These are phyloP conservation scores for Dioszegia hungarica DNA, from an alignment of 768 basidiomycete genomes.

Conservation along the genomic window DNA sequence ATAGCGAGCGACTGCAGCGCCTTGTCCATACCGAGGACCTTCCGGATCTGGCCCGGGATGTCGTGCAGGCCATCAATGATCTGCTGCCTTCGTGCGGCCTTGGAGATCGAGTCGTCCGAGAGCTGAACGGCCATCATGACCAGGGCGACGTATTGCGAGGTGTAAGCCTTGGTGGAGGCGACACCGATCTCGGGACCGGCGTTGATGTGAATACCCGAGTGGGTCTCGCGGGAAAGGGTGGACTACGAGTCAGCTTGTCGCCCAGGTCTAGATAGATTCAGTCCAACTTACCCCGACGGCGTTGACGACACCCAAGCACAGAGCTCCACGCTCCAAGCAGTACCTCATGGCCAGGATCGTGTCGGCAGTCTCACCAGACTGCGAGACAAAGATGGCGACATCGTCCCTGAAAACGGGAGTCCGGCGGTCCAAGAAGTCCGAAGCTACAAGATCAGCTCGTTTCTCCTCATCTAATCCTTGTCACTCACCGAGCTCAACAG, in stretches of 20 bases:
- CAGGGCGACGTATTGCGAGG: conserved; percentile 96
- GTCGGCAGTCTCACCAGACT: conserved; percentile 98
- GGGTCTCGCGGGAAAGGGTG: conserved; percentile 93
- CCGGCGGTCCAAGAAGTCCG: conserved; percentile 97
- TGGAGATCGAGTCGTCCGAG: conserved; percentile 92
- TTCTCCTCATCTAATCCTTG: no score
- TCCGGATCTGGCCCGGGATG: conserved; percentile 84
- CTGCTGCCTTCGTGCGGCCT: conserved; percentile 79
- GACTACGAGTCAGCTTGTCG: conserved; percentile 51
- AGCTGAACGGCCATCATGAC: conserved; percentile 98
- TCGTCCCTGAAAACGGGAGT: conserved; percentile 99
- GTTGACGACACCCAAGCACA: conserved; percentile 96
- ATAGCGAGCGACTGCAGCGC: conserved; percentile 74
- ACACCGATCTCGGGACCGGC: conserved; percentile 91
- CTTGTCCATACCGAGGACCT: conserved; percentile 73
- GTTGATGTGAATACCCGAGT: conserved; percentile 99
- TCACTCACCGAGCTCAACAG: conserved; percentile 65
- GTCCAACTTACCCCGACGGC: conserved; percentile 64
- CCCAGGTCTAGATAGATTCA: background rate
- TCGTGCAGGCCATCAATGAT: conserved; percentile 90
- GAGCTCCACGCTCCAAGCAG: conserved; percentile 91
- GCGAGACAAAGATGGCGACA: conserved; percentile 90
- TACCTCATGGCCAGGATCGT: conserved; percentile 94
- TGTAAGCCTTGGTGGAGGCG: conserved; percentile 98
- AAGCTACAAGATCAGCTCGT: conserved; percentile 53